Percentiles rank a stretch among this genome's conserved stretches.
Evolutionary conservation across 1,284 basidiomycete genomes (phyloP).

Genomic region (Ustilago lituana): DNA sequence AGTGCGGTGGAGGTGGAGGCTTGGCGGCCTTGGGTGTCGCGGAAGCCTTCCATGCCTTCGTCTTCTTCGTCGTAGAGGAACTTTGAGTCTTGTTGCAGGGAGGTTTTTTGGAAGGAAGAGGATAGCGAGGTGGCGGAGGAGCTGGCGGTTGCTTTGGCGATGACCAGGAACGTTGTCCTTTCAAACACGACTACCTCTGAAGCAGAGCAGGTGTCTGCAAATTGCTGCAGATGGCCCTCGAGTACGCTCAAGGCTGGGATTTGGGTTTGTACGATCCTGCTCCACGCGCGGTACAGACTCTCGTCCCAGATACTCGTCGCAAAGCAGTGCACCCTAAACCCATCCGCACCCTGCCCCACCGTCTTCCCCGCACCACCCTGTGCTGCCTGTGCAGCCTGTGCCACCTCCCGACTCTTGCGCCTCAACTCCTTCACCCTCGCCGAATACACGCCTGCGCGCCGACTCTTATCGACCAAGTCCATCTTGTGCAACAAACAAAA

Average conservation of each 20-base stretch:
- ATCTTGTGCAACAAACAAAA: conserved; percentile 98
- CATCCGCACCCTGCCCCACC: conserved; percentile 67
- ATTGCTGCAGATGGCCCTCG: conserved; percentile 82
- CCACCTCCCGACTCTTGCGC: conserved; percentile 52
- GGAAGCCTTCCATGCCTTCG: conserved; percentile 44
- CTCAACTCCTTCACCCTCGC: conserved; percentile 68
- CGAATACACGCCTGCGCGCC: conserved; percentile 73
- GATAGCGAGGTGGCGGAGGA: background rate
- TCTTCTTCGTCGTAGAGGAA: conserved; percentile 33
- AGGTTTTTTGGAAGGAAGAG: conserved; percentile 63
- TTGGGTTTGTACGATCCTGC: conserved; percentile 92
- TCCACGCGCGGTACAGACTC: conserved; percentile 97
- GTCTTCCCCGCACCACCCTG: no score
- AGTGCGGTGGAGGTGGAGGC: conserved; percentile 6
- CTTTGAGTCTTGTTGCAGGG: background rate
- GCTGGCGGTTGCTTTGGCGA: conserved; percentile 69
- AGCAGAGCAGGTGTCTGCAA: conserved; percentile 85
- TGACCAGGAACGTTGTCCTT: conserved; percentile 94
- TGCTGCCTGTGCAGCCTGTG: conserved; percentile 33
- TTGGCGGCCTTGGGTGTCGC: conserved; percentile 22
- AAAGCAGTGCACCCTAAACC: conserved; percentile 71
- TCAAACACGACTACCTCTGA: conserved; percentile 96
- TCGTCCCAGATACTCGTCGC: conserved; percentile 99
- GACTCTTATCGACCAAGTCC: conserved; percentile 76
- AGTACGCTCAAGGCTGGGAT: conserved; percentile 93